phyloP scores from a whole-genome alignment of 176 grass and related monocot genomes.

The Eleusine indica region DNA sequence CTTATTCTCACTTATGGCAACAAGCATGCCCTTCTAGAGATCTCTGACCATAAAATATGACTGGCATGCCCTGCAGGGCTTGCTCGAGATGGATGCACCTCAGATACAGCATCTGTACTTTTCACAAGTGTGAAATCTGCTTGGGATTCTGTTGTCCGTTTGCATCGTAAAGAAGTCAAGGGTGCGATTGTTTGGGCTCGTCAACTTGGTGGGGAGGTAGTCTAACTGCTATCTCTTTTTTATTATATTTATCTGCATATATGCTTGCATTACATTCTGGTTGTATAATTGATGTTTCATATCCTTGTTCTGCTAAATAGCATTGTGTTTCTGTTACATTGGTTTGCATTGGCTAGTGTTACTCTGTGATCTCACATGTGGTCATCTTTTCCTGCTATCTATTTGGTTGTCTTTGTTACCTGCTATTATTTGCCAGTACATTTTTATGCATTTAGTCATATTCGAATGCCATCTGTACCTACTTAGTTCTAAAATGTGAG shows the following conservation, averaged over 20 bases:
- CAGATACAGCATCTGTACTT: constrained; percentile 73
- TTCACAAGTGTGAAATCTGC: constrained; percentile 80
- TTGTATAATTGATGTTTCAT: constrained; percentile 6
- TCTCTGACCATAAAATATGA: constrained; percentile 4
- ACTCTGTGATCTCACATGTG: background rate
- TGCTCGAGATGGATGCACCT: constrained; percentile 86
- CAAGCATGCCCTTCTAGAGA: background rate
- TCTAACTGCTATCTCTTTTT: constrained; percentile 6
- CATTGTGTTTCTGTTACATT: background rate
- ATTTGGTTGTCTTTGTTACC: constrained; percentile 24
- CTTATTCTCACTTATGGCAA: background rate
- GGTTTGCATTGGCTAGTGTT: background rate
- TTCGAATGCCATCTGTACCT: background rate
- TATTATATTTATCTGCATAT: constrained; percentile 24
- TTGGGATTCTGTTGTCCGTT: constrained; percentile 60
- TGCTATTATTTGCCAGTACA: background rate
- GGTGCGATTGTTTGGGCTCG: constrained; percentile 82
- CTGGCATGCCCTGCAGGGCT: constrained; percentile 57
- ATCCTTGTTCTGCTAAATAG: background rate
- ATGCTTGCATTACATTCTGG: background rate
- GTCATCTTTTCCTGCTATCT: background rate
- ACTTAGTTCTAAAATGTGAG: background rate
- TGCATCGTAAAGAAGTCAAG: constrained; percentile 82
- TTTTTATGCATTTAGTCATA: background rate
- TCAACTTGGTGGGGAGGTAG: constrained; percentile 95